Evolutionary conservation across 2,329 filamentous ascomycete species (phyloP), one percentile per base, ranked within the genome.

Genomic region (Pseudocercospora eumusae): DNA sequence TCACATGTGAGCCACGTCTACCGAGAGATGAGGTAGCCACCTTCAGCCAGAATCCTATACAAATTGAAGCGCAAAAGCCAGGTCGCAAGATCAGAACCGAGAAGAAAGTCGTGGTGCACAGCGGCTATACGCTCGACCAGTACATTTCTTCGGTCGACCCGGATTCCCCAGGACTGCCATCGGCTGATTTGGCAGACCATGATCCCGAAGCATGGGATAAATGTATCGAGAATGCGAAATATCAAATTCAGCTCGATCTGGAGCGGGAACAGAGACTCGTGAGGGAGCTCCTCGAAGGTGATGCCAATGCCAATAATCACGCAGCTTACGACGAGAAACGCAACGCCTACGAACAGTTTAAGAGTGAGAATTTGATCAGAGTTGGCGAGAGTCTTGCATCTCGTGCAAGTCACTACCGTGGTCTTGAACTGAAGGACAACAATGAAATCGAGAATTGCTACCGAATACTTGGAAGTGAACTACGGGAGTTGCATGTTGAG

Each of bases 101-200:
- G 36, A 44, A 47, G 40, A 57, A 57, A 27, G 25, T 45, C 11
- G 15, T 57, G 40, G 10, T 45, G 1, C 36, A 57, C 13, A 20
- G 45, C 9, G 55, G 55, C 23, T 31, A 44, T n/a, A 8, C 40
- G 10, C 20, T 36, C 15, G 42, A 31, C 4, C 40, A 44, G 18
- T 57, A 45, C 40, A 15, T 28, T 6, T 57, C 55, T 28, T 23
- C 21, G 5, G 36, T 47, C 18, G 55, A 57, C 27, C 42, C 42
- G 21, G 42, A 47, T 27, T 57, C 55, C 3, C 55, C 55, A 13
- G 55, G 55, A 21, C 55, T 57, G 42, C 55, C 55, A 18, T 57
- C 55, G 15, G n/a, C 55, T n/a, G 23, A 45, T 45, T 31, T 57
- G 36, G 55, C 55, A 18, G 40, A 31, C 27, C 40, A 27, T 28